Percentiles rank a stretch among this genome's conserved stretches.
Conservation (phyloP, 2,329 filamentous ascomycete genomes). For the Aspergillus calidoustus region DNA sequence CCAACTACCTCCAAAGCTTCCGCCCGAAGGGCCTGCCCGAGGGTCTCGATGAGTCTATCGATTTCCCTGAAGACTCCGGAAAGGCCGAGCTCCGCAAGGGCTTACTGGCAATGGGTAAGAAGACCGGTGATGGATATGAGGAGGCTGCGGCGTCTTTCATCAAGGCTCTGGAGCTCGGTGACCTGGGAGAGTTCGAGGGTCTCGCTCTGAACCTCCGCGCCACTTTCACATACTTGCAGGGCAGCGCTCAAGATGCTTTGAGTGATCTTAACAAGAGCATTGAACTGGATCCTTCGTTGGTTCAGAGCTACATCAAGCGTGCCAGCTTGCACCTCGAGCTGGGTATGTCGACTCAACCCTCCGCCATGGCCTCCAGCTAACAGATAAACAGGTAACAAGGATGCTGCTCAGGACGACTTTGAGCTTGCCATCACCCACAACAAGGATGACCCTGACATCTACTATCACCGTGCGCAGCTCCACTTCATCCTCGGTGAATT, state of each 20-base stretch:
- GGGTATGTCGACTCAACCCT: constrained; percentile 56
- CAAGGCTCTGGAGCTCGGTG: constrained; percentile 80
- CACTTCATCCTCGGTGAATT: constrained; percentile 98
- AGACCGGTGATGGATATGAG: constrained; percentile 89
- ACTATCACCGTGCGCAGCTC: constrained; percentile 97
- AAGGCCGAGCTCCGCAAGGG: constrained; percentile 86
- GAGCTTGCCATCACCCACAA: constrained; percentile 83
- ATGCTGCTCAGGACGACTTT: constrained; percentile 87
- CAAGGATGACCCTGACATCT: constrained; percentile 90
- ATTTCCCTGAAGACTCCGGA: constrained; percentile 76
- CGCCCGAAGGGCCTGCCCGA: constrained; percentile 77
- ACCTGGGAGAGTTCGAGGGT: constrained; percentile 81
- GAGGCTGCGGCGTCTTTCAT: constrained; percentile 86
- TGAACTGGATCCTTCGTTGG: constrained; percentile 82
- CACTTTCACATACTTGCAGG: constrained; percentile 90
- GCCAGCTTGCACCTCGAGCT: constrained; percentile 97
- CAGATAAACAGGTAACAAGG: constrained; percentile 69
- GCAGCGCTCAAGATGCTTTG: constrained; percentile 82
- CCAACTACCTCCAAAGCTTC: constrained; percentile 99
- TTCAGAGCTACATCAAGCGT: constrained; percentile 98
- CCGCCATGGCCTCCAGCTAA: background rate
- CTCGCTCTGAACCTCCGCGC: constrained; percentile 96
- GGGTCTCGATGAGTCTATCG: constrained; percentile 80
- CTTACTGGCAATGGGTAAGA: constrained; percentile 77
- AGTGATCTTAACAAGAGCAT: constrained; percentile 90